Conservation (phyloP, 2,329 filamentous ascomycete genomes). For the Alternaria gaisen region DNA sequence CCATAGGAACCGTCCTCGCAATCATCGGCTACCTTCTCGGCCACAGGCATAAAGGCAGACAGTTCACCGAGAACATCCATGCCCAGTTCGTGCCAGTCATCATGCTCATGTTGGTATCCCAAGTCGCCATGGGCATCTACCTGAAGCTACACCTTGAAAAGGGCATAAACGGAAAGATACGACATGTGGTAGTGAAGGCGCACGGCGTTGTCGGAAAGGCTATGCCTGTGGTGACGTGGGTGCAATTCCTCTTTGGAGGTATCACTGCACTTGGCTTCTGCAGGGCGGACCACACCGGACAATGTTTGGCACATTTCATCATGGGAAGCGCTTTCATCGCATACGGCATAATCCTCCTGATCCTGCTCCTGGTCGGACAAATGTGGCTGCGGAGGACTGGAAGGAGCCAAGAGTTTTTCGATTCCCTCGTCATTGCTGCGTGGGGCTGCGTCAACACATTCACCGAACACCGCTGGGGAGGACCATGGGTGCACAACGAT, state of each 20-base stretch:
- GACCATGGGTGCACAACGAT: conserved; percentile 88
- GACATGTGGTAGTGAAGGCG: conserved; percentile 72
- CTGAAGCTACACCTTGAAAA: conserved; percentile 88
- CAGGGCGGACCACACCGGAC: conserved; percentile 86
- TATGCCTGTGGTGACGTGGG: conserved; percentile 87
- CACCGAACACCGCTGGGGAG: conserved; percentile 95
- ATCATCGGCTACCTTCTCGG: conserved; percentile 89
- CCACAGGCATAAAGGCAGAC: conserved; percentile 86
- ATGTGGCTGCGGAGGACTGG: conserved; percentile 83
- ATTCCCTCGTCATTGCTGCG: conserved; percentile 86
- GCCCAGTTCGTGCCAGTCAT: conserved; percentile 79
- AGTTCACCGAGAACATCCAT: conserved; percentile 78
- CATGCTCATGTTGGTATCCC: conserved; percentile 79
- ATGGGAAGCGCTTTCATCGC: conserved; percentile 98
- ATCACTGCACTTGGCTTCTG: conserved; percentile 94
- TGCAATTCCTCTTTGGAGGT: conserved; percentile 94
- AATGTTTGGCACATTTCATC: conserved; percentile 96
- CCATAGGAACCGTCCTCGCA: conserved; percentile 76
- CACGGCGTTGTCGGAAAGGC: conserved; percentile 87
- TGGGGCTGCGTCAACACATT: conserved; percentile 99
- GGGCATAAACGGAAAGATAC: conserved; percentile 80
- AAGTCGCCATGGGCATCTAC: conserved; percentile 84
- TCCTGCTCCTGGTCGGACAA: conserved; percentile 88
- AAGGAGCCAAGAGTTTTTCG: conserved; percentile 95
- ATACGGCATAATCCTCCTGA: conserved; percentile 87